Base-by-base conservation (phyloP, 2,329 filamentous ascomycete genomes). In the Pestalotiopsis sp. region DNA sequence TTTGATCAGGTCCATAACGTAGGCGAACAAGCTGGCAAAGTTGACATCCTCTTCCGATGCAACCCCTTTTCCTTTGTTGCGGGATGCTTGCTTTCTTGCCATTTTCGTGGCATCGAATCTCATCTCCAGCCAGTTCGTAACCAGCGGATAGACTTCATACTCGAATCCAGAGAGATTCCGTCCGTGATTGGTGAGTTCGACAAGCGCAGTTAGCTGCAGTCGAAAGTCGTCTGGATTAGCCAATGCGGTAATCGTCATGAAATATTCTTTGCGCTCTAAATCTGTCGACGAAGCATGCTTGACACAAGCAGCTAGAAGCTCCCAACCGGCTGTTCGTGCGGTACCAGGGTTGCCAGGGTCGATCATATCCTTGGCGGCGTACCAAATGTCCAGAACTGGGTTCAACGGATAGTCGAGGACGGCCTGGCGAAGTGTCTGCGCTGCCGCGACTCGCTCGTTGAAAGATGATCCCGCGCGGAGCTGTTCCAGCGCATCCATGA, bases 1-100 rank as follows among this genome's bases (percentile, higher is more conserved):
- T 76, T 93, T 93, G 81, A 93, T 89, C 66, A 93, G 84, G 70
- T 92, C 89, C 68, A 87, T 85, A 66, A 92, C 84, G 72, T 90
- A 92, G 13, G 83, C 79, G 75, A 94, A 93, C 2, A 94, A 80
- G 62, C 87, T 85, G 2, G 86, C 81, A 66, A 94, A 82, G 73
- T 89, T 90, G 72, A 86, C 85, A 70, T 92, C 90, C 74, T 91
- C 89, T 36, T 82, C 84, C 3, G 81, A 80, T 4, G 76, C 77
- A 25, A 80, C 77, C 7, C 78, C 75, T 75, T 84, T 81, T 45
- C 77, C 78, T 75, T 86, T 80, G 71, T 80, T 81, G 49, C 82
- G 81, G 4, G 81, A 79, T 13, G 81, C 83, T 67, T 83, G 81
- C 72, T 84, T 87, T 67, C 89, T 82, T 14, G 88, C 87, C 20